Base-by-base conservation (phyloP, 2,329 filamentous ascomycete species). In the Ascochyta lentis region DNA sequence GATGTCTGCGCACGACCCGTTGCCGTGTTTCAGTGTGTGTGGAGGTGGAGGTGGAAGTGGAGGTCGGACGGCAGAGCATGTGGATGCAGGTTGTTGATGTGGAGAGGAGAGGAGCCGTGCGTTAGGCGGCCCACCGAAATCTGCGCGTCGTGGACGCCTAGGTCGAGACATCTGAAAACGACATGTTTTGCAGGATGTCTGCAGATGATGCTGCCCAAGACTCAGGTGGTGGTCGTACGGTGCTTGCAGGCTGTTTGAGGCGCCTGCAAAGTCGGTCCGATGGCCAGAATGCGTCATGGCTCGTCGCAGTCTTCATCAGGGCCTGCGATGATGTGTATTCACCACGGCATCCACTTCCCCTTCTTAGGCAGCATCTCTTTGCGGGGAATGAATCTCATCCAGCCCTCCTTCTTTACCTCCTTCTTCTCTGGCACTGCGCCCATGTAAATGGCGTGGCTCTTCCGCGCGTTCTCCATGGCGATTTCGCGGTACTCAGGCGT, bases 371-470 rank as follows among this genome's bases (percentile, higher is more conserved):
- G 43, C 47, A 56, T 56, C 26, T 56, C 37, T 43, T 51, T 56
- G 12, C 48, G 33, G 6, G 64, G 61, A 31, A 69, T 47, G 34
- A 65, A 67, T 23, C 63, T 45, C 46, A 57, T 54, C 66, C 66
- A 69, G 9, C 57, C 56, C 13, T 61, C 53, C 39, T 60, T 65
- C 59, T 64, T 41, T 27, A 3, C 15, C 22, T 46, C 62, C 53
- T 63, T 62, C 45, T 63, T 63, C n/a, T 39, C 46, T 0, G 60
- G 50, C 40, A 33, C 51, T 26, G 47, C 53, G 24, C 53, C 61
- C 65, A 69, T 61, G 48, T 65, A 69, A 15, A 66, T 56, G 3
- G 65, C 65, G 38, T 69, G 63, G n/a, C 60, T 64, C 35, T 51
- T 56, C 44, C 66, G 57, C 59, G 66, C 66, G 49, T 63, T 67